Conservation (phyloP, 805 yeast species). For the Saccharomycopsis fodiens region DNA sequence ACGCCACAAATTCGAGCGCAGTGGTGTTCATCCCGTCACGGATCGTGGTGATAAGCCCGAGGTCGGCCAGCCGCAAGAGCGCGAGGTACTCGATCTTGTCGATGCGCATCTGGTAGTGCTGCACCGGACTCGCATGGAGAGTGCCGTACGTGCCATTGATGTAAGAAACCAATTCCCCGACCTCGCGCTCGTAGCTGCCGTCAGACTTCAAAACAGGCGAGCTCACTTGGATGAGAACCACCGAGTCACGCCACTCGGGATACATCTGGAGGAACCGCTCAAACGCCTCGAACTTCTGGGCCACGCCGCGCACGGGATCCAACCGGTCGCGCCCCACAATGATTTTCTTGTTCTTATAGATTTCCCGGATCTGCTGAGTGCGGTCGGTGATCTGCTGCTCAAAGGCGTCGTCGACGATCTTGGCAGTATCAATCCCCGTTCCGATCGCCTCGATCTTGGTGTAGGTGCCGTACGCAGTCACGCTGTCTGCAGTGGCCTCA, state of each 20-base stretch:
- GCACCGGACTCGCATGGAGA: constrained; percentile 78
- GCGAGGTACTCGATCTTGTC: constrained; percentile 87
- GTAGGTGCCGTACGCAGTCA: constrained; percentile 69
- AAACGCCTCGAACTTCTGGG: constrained; percentile 87
- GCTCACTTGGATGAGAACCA: constrained; percentile 86
- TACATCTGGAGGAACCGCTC: constrained; percentile 82
- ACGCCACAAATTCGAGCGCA: constrained; percentile 82
- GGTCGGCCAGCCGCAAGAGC: constrained; percentile 77
- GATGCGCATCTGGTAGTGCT: constrained; percentile 86
- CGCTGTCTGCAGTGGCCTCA: constrained; percentile 50
- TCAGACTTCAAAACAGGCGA: constrained; percentile 57
- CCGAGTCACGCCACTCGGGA: constrained; percentile 87
- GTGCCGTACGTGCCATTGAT: constrained; percentile 84
- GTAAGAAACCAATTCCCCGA: constrained; percentile 69
- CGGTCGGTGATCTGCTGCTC: constrained; percentile 46
- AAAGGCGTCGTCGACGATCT: constrained; percentile 54
- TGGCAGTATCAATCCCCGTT: constrained; percentile 77
- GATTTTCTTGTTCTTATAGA: constrained; percentile 61
- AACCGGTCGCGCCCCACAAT: constrained; percentile 92
- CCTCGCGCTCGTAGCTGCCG: constrained; percentile 57
- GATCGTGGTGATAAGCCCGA: constrained; percentile 81
- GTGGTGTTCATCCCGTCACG: constrained; percentile 98
- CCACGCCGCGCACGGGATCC: constrained; percentile 87
- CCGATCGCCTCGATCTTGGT: constrained; percentile 74
- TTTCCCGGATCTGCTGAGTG: constrained; percentile 52